Conservation (phyloP, 768 basidiomycete species). For the Daedalea quercina region DNA sequence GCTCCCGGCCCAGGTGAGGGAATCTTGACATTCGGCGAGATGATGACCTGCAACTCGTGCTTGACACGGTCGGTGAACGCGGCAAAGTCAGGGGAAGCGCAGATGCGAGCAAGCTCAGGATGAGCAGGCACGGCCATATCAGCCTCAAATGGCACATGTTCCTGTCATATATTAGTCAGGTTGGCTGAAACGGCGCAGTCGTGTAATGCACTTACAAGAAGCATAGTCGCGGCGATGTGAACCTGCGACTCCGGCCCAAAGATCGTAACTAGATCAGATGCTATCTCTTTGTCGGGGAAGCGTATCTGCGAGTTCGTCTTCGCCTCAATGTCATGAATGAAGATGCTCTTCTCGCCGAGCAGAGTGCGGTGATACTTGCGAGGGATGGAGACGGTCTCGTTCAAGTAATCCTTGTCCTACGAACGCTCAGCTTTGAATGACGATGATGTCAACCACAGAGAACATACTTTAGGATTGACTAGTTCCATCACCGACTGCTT, state of each 20-base stretch:
- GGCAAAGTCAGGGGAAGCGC: constrained; percentile 73
- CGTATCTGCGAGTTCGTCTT: constrained; percentile 93
- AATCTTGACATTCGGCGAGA: constrained; percentile 71
- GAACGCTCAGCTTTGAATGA: not conserved
- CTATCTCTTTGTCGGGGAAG: constrained; percentile 90
- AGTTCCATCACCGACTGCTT: constrained; percentile 97
- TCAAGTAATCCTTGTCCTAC: constrained; percentile 94
- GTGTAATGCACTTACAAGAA: constrained; percentile 54
- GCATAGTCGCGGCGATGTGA: constrained; percentile 93
- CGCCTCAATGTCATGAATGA: constrained; percentile 93
- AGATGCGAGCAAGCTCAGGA: constrained; percentile 69
- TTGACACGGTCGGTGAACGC: constrained; percentile 88
- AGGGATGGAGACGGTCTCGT: constrained; percentile 90
- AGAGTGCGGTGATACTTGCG: constrained; percentile 92
- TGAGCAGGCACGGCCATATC: constrained; percentile 88
- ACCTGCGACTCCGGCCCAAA: constrained; percentile 97
- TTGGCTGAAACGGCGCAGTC: not conserved
- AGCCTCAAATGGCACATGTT: constrained; percentile 94
- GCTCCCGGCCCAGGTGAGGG: constrained; percentile 40
- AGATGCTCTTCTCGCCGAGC: constrained; percentile 93
- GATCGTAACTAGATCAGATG: constrained; percentile 93
- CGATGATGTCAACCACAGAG: not conserved
- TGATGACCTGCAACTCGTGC: constrained; percentile 88
- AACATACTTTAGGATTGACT: constrained; percentile 85
- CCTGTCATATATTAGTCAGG: constrained; percentile 38